A percentile compares a stretch with the other conserved stretches of the same genome.
These are phyloP conservation scores for Nemania abortiva DNA, from an alignment of 2,329 filamentous ascomycete species.

Conservation along the genomic window DNA sequence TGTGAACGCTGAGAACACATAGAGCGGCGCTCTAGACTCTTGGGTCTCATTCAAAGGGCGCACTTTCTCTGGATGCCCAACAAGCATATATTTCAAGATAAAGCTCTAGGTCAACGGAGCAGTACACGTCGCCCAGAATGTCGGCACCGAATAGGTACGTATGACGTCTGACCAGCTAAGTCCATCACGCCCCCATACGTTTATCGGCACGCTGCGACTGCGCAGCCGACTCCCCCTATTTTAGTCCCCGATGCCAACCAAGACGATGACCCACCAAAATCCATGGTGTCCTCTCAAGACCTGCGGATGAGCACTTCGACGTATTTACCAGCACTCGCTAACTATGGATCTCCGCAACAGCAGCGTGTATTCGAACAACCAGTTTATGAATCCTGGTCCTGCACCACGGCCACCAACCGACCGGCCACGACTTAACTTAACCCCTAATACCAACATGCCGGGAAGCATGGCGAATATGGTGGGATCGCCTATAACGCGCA, in stretches of 20 bases:
- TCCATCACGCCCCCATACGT: slow-evolving; percentile 18
- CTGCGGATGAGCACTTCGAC: background rate
- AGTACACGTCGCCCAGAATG: slow-evolving; percentile 40
- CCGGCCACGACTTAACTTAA: slow-evolving; percentile 83
- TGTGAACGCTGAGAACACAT: slow-evolving; percentile 36
- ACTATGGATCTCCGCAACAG: slow-evolving; percentile 16
- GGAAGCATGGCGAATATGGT: slow-evolving; percentile 85
- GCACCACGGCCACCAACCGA: slow-evolving; percentile 90
- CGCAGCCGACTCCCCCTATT: slow-evolving; percentile 13
- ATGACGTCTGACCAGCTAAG: slow-evolving; percentile 19
- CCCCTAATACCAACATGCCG: slow-evolving; percentile 78
- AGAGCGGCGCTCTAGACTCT: slow-evolving; percentile 39
- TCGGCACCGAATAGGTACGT: slow-evolving; percentile 50
- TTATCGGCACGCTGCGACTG: slow-evolving; percentile 3
- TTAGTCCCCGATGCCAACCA: slow-evolving; percentile 1
- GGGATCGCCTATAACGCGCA: slow-evolving; percentile 76
- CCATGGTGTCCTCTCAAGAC: background rate
- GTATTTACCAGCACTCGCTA: slow-evolving; percentile 28
- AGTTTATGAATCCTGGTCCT: slow-evolving; percentile 97
- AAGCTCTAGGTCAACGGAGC: slow-evolving; percentile 17
- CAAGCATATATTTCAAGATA: slow-evolving; percentile 8
- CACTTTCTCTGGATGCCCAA: slow-evolving; percentile 37
- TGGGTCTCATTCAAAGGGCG: slow-evolving; percentile 42
- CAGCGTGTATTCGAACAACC: slow-evolving; percentile 70
- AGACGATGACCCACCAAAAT: background rate